A percentile compares a stretch with the other conserved stretches of the same genome.
Evolutionary conservation across 129 eudicot genomes (phyloP).

Genomic region (Centella asiatica): DNA sequence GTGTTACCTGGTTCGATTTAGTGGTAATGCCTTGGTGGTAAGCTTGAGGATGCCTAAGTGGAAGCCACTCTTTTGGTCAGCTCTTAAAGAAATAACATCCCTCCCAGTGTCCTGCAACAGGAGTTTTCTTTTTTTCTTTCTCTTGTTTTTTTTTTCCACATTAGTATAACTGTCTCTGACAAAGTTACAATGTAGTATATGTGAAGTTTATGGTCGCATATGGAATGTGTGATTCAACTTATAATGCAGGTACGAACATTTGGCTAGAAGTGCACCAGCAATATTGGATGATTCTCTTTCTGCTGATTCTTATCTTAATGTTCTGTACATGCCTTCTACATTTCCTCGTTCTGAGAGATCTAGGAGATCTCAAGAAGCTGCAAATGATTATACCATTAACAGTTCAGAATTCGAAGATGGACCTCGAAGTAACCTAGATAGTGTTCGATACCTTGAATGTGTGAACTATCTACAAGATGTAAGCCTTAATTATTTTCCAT

Average conservation of each 20-base stretch:
- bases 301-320: conserved; percentile 98
- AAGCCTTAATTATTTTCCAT: conserved; percentile 13
- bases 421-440: conserved; percentile 92
- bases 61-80: too few species aligned
- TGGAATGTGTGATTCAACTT: conserved; percentile 7
- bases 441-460: conserved; percentile 77
- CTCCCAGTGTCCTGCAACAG: too few species aligned
- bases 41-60: too few species aligned
- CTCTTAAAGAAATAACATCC: too few species aligned
- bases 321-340: conserved; percentile 92
- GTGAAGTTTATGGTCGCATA: neutral
- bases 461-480: conserved; percentile 82
- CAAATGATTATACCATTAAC: conserved; percentile 36
- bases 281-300: conserved; percentile 96
- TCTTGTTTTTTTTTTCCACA: too few species aligned
- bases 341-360: conserved; percentile 95
- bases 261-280: conserved; percentile 97
- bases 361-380: conserved; percentile 52
- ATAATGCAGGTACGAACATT: conserved; percentile 76
- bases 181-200: neutral
- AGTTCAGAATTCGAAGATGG: conserved; percentile 57
- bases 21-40: too few species aligned
- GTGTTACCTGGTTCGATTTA: too few species aligned
- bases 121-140: too few species aligned
- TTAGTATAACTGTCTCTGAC: neutral